A percentile compares a stretch with the other conserved stretches of the same genome.
Conservation (phyloP, 148 eudicot species). For the Heliamphora exappendiculata region DNA sequence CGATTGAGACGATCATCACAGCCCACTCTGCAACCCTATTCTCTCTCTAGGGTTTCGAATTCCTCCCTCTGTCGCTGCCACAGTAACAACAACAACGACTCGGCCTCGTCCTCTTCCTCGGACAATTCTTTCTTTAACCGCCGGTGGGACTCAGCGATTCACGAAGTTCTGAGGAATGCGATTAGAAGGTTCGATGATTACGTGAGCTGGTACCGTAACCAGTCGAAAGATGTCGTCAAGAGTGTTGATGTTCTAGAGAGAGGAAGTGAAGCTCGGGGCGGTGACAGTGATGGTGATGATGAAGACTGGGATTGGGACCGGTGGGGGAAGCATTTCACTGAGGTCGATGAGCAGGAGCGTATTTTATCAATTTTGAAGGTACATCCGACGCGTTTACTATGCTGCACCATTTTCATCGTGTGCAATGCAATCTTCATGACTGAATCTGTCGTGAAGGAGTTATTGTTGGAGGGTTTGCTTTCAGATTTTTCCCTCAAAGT, state of each 20-base stretch:
- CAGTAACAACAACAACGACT: conserved; percentile 5
- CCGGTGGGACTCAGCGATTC: conserved; percentile 38
- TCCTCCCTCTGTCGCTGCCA: conserved; percentile 43
- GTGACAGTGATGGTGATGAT: conserved; percentile 26
- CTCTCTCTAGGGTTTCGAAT: conserved; percentile 21
- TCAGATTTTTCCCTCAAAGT: no score
- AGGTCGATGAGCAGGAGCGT: conserved; percentile 79
- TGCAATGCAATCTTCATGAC: no score
- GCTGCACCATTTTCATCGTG: neutral
- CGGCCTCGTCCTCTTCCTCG: conserved; percentile 18
- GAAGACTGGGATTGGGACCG: conserved; percentile 90
- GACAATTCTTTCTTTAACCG: conserved; percentile 18
- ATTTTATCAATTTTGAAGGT: conserved; percentile 67
- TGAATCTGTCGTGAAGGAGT: no score
- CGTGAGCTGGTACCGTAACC: conserved; percentile 26
- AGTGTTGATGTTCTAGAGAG: conserved; percentile 6
- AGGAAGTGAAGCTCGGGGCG: conserved; percentile 15
- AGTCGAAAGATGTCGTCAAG: conserved; percentile 11
- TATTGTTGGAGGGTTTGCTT: no score
- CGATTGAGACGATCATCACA: conserved; percentile 17
- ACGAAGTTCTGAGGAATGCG: conserved; percentile 33
- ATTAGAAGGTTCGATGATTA: conserved; percentile 43
- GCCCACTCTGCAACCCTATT: conserved; percentile 5
- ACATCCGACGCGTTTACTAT: neutral
- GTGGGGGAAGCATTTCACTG: conserved; percentile 69